Evolutionary conservation across 306 rosid species (phyloP).

Genomic region (Prunus mira): DNA sequence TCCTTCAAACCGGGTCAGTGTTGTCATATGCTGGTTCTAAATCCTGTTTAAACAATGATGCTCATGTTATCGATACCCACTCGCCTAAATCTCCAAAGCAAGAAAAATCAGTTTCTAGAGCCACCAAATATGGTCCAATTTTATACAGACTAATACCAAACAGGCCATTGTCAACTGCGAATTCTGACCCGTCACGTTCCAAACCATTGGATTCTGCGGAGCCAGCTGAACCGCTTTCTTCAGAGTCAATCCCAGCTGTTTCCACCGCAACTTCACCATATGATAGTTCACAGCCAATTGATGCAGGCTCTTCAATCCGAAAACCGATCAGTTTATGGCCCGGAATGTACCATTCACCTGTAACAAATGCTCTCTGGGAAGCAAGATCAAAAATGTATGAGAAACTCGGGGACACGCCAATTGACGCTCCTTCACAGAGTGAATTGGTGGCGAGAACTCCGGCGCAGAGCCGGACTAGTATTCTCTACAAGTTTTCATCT

Average conservation of each 20-base stretch:
- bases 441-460: slow-evolving; percentile 42
- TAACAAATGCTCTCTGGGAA: slow-evolving; percentile 84
- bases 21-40: neutral
- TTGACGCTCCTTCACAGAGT: slow-evolving; percentile 11
- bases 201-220: neutral
- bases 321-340: slow-evolving; percentile 72
- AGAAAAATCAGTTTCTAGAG: too few relatives aligned
- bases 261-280: slow-evolving; percentile 10
- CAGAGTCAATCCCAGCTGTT: slow-evolving; percentile 2
- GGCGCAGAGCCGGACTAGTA: slow-evolving; percentile 51
- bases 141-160: too few relatives aligned
- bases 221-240: neutral
- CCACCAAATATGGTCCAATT: too few relatives aligned
- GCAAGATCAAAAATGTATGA: slow-evolving; percentile 63
- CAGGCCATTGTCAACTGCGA: neutral
- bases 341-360: slow-evolving; percentile 73
- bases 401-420: neutral
- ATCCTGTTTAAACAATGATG: neutral
- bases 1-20: neutral
- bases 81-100: too few relatives aligned
- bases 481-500: slow-evolving; percentile 63
- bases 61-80: too few relatives aligned
- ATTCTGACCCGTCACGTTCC: neutral
- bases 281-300: slow-evolving; percentile 31
- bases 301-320: slow-evolving; percentile 65